A percentile compares a stretch with the other conserved stretches of the same genome.
These are phyloP conservation scores for Sindora glabra DNA, from an alignment of 306 rosid genomes.

Conservation along the genomic window DNA sequence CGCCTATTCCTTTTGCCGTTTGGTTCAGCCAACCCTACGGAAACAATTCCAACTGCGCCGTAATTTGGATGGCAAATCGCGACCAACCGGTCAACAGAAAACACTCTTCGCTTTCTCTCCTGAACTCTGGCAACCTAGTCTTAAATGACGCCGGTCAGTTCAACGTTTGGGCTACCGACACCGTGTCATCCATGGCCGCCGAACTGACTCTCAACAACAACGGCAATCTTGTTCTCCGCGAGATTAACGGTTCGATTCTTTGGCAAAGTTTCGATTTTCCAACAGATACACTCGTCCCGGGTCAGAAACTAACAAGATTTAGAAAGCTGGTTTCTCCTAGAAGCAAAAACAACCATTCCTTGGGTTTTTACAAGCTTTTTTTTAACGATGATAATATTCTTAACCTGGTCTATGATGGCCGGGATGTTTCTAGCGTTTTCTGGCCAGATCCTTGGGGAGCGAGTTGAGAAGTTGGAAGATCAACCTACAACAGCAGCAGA, in stretches of 20 bases:
- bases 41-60: not conserved
- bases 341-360: too few relatives aligned
- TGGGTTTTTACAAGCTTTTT: not conserved
- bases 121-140: not conserved
- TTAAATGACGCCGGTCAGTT: not conserved
- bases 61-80: too few relatives aligned
- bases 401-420: not conserved
- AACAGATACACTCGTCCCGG: constrained; percentile 18
- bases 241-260: not conserved
- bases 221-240: constrained; percentile 2
- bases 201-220: not conserved
- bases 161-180: not conserved
- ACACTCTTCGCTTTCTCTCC: not conserved
- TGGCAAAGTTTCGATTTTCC: constrained; percentile 22
- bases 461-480: not conserved
- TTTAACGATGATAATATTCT: not conserved
- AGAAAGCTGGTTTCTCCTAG: too few relatives aligned
- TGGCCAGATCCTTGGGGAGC: not conserved
- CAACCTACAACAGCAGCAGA: not conserved
- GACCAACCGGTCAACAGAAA: not conserved
- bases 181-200: not conserved
- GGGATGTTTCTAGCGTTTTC: not conserved
- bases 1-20: constrained; percentile 22
- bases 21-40: constrained; percentile 11
- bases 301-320: too few relatives aligned